These are phyloP conservation scores for Aspergillus quadricinctus DNA, from an alignment of 2,329 filamentous ascomycete species.

Conservation along the genomic window DNA sequence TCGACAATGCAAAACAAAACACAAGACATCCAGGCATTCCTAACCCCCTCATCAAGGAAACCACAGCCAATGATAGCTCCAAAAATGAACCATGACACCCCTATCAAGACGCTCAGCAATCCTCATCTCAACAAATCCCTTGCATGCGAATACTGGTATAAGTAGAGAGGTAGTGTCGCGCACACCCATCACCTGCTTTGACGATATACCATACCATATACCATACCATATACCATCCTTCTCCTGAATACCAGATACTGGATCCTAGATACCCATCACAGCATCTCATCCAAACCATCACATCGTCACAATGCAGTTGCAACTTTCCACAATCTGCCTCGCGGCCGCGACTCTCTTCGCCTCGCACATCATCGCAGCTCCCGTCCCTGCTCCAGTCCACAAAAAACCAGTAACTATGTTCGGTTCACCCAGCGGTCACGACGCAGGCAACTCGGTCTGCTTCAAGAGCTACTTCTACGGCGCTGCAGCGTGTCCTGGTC, in stretches of 20 bases:
- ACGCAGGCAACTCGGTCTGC: not conserved
- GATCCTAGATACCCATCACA: not conserved
- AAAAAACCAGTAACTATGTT: not conserved
- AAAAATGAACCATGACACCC: not conserved
- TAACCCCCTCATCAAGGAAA: not conserved
- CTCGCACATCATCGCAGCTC: not conserved
- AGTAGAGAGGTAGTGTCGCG: not conserved
- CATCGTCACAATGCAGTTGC: not conserved
- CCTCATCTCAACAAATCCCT: not conserved
- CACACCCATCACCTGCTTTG: not conserved
- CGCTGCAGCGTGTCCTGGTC: not conserved
- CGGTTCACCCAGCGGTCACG: not conserved
- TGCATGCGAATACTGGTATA: not conserved
- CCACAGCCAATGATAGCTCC: not conserved
- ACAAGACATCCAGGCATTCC: not conserved
- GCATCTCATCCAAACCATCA: not conserved
- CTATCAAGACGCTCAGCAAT: not conserved
- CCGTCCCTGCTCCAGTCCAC: not conserved
- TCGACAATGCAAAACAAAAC: not conserved
- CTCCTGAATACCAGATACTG: not conserved
- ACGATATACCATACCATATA: too few species aligned
- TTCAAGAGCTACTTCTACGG: not conserved
- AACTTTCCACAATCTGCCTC: not conserved
- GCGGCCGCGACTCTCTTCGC: not conserved
- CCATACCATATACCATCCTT: too few species aligned